These are phyloP conservation scores for Metschnikowia continentalis DNA, from an alignment of 805 yeast species.

Conservation along the genomic window DNA sequence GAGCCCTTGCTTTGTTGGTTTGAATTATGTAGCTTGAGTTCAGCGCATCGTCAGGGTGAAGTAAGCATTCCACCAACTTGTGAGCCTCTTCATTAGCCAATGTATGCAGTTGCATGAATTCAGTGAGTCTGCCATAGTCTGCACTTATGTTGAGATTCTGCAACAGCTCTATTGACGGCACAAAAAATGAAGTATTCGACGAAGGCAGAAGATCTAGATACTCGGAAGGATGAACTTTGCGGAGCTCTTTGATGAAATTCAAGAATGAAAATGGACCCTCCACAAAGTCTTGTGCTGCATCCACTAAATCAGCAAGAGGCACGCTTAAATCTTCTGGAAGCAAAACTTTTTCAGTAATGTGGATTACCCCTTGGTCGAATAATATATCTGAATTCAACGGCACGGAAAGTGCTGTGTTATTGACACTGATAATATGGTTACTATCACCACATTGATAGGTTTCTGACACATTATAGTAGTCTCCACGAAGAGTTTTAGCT, in stretches of 20 bases:
- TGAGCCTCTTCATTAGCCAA: slow-evolving; percentile 54
- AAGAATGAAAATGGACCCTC: slow-evolving; percentile 31
- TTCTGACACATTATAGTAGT: slow-evolving; percentile 21
- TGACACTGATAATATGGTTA: slow-evolving; percentile 25
- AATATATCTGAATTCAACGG: slow-evolving; percentile 58
- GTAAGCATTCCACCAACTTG: slow-evolving; percentile 46
- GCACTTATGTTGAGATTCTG: slow-evolving; percentile 46
- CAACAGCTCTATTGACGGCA: slow-evolving; percentile 64
- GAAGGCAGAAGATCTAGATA: slow-evolving; percentile 25
- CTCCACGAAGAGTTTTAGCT: slow-evolving; percentile 27
- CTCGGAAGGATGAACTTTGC: slow-evolving; percentile 40
- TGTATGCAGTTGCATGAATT: slow-evolving; percentile 64
- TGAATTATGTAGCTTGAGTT: slow-evolving; percentile 8
- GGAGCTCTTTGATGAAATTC: slow-evolving; percentile 43
- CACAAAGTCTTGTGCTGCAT: slow-evolving; percentile 40
- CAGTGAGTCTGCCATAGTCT: slow-evolving; percentile 40
- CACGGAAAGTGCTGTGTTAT: slow-evolving; percentile 30
- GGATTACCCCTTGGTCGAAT: slow-evolving; percentile 82
- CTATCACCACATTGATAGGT: slow-evolving; percentile 17
- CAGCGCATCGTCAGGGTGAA: slow-evolving; percentile 9
- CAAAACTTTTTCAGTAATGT: slow-evolving; percentile 53
- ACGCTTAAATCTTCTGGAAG: slow-evolving; percentile 58
- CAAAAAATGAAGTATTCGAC: slow-evolving; percentile 53
- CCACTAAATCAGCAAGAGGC: slow-evolving; percentile 50
- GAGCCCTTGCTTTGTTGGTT: slow-evolving; percentile 14